phyloP scores from a whole-genome alignment of 441 rosid species.

The Adansonia madagascariensis region DNA sequence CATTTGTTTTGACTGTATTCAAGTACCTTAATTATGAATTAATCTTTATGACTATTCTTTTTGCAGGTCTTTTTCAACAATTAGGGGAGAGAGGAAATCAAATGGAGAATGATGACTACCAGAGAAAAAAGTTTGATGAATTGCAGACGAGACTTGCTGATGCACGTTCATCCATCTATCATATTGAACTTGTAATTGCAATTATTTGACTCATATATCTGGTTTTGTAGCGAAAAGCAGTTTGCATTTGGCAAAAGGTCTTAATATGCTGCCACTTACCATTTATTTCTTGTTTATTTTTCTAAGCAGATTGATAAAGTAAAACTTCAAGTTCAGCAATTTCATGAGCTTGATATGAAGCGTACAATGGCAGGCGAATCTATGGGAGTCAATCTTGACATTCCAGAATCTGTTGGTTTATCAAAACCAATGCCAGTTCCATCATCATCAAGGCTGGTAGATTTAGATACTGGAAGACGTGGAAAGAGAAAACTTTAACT shows the following conservation, averaged over 20 bases:
- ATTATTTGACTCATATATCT: conserved; percentile 7
- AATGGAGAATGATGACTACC: conserved; percentile 90
- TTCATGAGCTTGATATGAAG: conserved; percentile 45
- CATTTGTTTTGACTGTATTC: conserved; percentile 3
- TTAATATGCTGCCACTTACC: conserved; percentile 6
- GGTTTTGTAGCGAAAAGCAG: background rate
- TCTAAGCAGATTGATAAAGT: conserved; percentile 64
- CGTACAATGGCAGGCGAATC: conserved; percentile 47
- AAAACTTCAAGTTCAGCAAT: conserved; percentile 56
- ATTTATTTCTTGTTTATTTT: conserved; percentile 24
- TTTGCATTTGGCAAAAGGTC: conserved; percentile 11
- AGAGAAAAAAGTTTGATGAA: conserved; percentile 68
- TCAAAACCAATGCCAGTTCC: conserved; percentile 50
- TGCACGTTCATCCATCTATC: conserved; percentile 83
- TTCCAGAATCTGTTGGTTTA: conserved; percentile 86
- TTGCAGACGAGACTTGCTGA: conserved; percentile 82
- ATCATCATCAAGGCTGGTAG: conserved; percentile 65
- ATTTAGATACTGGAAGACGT: conserved; percentile 66
- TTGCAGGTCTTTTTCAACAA: conserved; percentile 66
- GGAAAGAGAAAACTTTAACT: conserved; percentile 64
- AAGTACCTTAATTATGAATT: conserved; percentile 1
- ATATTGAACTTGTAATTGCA: conserved; percentile 69
- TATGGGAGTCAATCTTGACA: conserved; percentile 70
- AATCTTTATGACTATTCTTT: conserved; percentile 24
- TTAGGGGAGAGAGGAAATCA: conserved; percentile 80